Evolutionary conservation across 371 early-diverging fungal genomes (phyloP).

Genomic region (Mortierella sp.): DNA sequence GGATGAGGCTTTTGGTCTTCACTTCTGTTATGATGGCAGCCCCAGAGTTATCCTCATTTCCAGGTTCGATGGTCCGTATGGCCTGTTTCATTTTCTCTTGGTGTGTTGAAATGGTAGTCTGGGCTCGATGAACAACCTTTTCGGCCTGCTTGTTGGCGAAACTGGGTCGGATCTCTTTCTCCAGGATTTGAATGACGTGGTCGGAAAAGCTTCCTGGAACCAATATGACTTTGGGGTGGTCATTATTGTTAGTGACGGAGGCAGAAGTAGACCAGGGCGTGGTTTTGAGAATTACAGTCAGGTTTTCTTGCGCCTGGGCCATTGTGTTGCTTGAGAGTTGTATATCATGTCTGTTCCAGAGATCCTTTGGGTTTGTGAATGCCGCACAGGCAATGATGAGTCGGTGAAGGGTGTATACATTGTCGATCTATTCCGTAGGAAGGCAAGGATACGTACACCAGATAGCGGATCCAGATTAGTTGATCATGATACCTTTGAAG

Average conservation of each 20-base stretch:
- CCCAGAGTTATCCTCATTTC: background rate
- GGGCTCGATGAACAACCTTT: constrained; percentile 12
- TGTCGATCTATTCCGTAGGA: constrained; percentile 32
- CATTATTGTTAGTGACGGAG: background rate
- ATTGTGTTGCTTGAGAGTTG: background rate
- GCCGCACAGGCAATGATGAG: constrained; percentile 42
- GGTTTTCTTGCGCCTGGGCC: constrained; percentile 13
- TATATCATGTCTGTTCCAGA: constrained; percentile 29
- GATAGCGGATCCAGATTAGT: no score
- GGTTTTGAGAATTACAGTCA: constrained; percentile 10
- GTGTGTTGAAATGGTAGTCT: constrained; percentile 24
- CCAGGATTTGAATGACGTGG: constrained; percentile 42
- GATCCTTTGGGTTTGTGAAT: constrained; percentile 41
- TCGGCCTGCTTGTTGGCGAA: constrained; percentile 30
- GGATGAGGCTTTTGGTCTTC: background rate
- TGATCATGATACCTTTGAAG: no score
- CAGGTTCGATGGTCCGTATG: background rate
- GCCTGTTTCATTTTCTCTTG: constrained; percentile 21
- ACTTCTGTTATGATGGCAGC: background rate
- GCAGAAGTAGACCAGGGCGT: constrained; percentile 34
- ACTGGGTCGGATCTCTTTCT: constrained; percentile 33
- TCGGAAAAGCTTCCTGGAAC: constrained; percentile 44
- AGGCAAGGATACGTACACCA: no score
- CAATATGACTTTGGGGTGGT: constrained; percentile 8
- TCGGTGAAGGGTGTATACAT: constrained; percentile 34